Evolutionary conservation across 2,329 filamentous ascomycete genomes (phyloP).

Genomic region (Aspergillus costaricaensis): DNA sequence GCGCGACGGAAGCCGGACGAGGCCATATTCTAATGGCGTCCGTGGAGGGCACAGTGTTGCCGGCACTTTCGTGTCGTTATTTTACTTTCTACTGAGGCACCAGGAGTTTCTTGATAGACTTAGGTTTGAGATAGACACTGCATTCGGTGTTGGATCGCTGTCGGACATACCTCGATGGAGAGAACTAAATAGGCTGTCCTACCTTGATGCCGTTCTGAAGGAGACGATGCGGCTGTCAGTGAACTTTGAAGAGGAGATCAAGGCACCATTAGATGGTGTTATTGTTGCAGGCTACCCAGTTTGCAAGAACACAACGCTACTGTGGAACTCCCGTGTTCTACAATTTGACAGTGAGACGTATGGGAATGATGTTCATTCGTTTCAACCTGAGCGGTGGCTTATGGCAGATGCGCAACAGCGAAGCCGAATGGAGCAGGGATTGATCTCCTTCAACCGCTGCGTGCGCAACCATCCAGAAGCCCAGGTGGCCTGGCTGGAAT

Average conservation of each 20-base stretch:
- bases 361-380: slow-evolving; percentile 9
- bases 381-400: slow-evolving; percentile 23
- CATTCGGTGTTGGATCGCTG: neutral
- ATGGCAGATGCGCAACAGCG: neutral
- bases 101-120: slow-evolving; percentile 10
- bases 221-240: slow-evolving; percentile 17
- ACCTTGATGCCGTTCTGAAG: slow-evolving; percentile 22
- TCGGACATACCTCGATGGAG: slow-evolving; percentile 5
- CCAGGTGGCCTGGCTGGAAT: slow-evolving; percentile 15
- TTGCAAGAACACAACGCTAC: slow-evolving; percentile 8
- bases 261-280: neutral
- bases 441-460: slow-evolving; percentile 11
- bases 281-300: slow-evolving; percentile 1
- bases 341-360: slow-evolving; percentile 8
- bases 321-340: slow-evolving; percentile 11
- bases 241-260: neutral
- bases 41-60: neutral
- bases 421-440: slow-evolving; percentile 11
- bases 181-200: slow-evolving; percentile 11
- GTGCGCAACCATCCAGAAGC: neutral
- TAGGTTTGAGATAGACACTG: slow-evolving; percentile 13
- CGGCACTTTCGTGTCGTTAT: slow-evolving; percentile 10
- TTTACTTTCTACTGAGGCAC: slow-evolving; percentile 10
- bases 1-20: no score
- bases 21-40: neutral